Evolutionary conservation across 2,329 filamentous ascomycete species (phyloP), one percentile per base, ranked within the genome.

Genomic region (Plectosphaerella sp.): DNA sequence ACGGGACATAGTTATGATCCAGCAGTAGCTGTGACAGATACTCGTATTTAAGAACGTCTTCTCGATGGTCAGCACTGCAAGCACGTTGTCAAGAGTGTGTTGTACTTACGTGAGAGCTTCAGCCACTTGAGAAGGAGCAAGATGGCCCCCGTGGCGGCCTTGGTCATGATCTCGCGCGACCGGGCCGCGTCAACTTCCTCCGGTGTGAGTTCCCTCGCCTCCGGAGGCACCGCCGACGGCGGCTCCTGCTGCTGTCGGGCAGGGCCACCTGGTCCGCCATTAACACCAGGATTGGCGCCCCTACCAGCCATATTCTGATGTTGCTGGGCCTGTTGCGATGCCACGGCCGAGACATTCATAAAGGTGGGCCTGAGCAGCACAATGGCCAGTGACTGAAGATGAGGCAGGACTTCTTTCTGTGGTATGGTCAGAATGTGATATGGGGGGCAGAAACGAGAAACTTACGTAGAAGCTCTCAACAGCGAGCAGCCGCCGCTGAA

Each of bases 71-170:
- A 67, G 58, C 43, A 45, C 35, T n/a, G 8, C 18, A 33, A 14
- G 37, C 14, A 14, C 45, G 35, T 18, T n/a, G 46, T 39, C 28
- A 45, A 11, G 7, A 20, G 45, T 42, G 4, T 10, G 22, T n/a
- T 15, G 25, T 35, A 76, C 89, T 76, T 75, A 95, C 91, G 94
- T 53, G 91, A 97, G 50, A 96, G 76, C 67, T 96, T 95, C 62
- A 97, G 87, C 94, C 94, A 99, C 70, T 97, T 99, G 55, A 97
- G 67, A 45, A 97, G 71, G n/a, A 96, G 75, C 25, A 99, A 74
- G 25, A 99, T 72, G 51, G 91, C 88, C 1, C 89, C 92, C n/a
- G 91, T 94, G 20, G 96, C 87, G 1, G 93, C 93, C 69, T 97
- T 97, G 24, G 87, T 84, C 12, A 88, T 88, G 49, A 99, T 92